These are phyloP conservation scores for Taxillus chinensis DNA, from an alignment of 164 flowering plant species.

Conservation along the genomic window DNA sequence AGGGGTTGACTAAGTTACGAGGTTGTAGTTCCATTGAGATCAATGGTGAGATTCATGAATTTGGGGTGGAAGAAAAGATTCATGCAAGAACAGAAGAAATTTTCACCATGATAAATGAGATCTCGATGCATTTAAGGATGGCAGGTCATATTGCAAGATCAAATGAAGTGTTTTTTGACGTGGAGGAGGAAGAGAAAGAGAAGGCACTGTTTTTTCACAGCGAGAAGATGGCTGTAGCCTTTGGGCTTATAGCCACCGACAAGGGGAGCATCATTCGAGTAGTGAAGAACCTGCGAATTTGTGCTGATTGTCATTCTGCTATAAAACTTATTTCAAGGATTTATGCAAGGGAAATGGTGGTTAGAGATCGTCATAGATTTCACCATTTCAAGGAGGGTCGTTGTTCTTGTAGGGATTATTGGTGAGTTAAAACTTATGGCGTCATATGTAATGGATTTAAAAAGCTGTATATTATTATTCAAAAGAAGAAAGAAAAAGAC, in stretches of 20 bases:
- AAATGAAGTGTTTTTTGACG: slow-evolving; percentile 28
- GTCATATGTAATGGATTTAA: too few relatives aligned
- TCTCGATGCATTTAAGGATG: slow-evolving; percentile 16
- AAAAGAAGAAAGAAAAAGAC: too few relatives aligned
- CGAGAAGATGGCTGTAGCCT: slow-evolving; percentile 38
- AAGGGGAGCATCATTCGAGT: slow-evolving; percentile 20
- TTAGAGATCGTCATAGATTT: slow-evolving; percentile 27
- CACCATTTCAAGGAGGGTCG: slow-evolving; percentile 28
- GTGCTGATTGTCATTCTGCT: slow-evolving; percentile 33
- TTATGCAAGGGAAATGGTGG: slow-evolving; percentile 21
- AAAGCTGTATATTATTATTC: too few relatives aligned
- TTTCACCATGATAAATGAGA: slow-evolving; percentile 26
- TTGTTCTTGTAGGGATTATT: slow-evolving; percentile 35
- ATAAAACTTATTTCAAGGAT: slow-evolving; percentile 28
- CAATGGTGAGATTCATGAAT: slow-evolving; percentile 28
- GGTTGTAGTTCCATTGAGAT: slow-evolving; percentile 25
- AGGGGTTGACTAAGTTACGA: slow-evolving; percentile 20
- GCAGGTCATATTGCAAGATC: slow-evolving; percentile 30
- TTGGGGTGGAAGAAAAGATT: slow-evolving; percentile 24
- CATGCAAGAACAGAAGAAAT: slow-evolving; percentile 26
- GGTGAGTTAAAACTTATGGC: slow-evolving; percentile 15
- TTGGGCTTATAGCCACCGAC: slow-evolving; percentile 23
- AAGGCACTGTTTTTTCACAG: slow-evolving; percentile 27
- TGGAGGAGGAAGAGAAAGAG: slow-evolving; percentile 39
- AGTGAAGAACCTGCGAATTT: slow-evolving; percentile 33